Evolutionary conservation across 2,329 filamentous ascomycete species (phyloP), one percentile per base, ranked within the genome.

Genomic region (Nemania sp.): DNA sequence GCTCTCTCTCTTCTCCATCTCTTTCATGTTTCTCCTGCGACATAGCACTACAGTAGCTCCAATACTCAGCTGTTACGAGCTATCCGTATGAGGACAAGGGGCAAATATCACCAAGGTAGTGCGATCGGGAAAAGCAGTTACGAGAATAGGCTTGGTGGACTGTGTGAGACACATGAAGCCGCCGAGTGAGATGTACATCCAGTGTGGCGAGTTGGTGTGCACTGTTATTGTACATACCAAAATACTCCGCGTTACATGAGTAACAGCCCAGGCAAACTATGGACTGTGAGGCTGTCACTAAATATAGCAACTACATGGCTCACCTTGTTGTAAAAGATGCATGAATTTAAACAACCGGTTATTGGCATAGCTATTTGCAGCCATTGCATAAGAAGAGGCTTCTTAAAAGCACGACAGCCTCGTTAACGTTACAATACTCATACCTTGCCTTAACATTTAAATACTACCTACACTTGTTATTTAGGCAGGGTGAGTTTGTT

Each of bases 101-200:
- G 39, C 40, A 60, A 50, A 46, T 32, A 46, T 21, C 25, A 29
- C 25, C 45, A 49, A 5, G 37, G 54, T 57, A 11, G 42, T 48
- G 47, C 40, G 51, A 55, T 20, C 35, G 40, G 57, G 51, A 46
- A 54, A 43, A 47, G 20, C 25, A 43, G 40, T 42, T 47, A 40
- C 40, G 3, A 48, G 40, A 12, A 45, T 25, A 34, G 37, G 35
- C 21, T 35, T n/a, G n/a, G 37, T 49, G 10, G 35, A 29, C 29
- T 49, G 29, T 47, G 47, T 45, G 53, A 53, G 48, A 57, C 35
- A 47, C 4, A 18, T 18, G 48, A 40, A 51, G 53, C 47, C 47
- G 42, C 47, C 20, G 15, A 6, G 40, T 32, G 34, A 47, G 18
- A 45, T 17, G 32, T 34, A 21, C 13, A 43, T 17, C 37, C 42